These are phyloP conservation scores for Phaeophleospora eucalypticola DNA, from an alignment of 2,329 filamentous ascomycete species.

Conservation along the genomic window DNA sequence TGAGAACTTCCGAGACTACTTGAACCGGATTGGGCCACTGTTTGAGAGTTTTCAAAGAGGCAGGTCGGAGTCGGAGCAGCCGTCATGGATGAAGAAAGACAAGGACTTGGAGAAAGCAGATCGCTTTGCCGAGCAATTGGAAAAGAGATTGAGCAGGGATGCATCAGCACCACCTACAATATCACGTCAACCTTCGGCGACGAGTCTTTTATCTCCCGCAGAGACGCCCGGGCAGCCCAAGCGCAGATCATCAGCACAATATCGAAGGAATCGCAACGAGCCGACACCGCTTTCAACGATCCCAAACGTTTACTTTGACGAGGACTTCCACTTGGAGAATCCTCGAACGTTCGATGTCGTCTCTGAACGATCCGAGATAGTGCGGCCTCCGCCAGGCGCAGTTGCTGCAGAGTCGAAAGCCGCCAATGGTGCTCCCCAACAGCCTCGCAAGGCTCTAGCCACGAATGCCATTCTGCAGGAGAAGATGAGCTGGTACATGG, in stretches of 20 bases:
- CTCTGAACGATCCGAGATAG: constrained; percentile 92
- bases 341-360: constrained; percentile 94
- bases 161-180: constrained; percentile 31
- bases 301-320: constrained; percentile 88
- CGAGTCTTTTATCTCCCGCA: constrained; percentile 41
- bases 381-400: constrained; percentile 60
- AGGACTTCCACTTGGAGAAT: constrained; percentile 92
- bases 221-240: constrained; percentile 44
- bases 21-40: constrained; percentile 77
- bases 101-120: constrained; percentile 44
- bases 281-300: constrained; percentile 88
- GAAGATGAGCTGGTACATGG: constrained; percentile 99
- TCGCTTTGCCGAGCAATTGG: constrained; percentile 47
- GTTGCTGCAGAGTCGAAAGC: constrained; percentile 44
- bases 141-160: constrained; percentile 37
- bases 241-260: constrained; percentile 48
- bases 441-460: constrained; percentile 74
- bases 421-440: constrained; percentile 51
- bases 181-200: constrained; percentile 40
- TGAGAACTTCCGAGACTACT: constrained; percentile 76
- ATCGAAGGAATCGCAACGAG: constrained; percentile 62
- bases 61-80: constrained; percentile 67
- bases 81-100: constrained; percentile 45
- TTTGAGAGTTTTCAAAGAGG: constrained; percentile 86
- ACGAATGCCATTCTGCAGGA: constrained; percentile 97